These are phyloP conservation scores for Mayamaea pseudoterrestris DNA, from an alignment of 108 stramenopile genomes.

Conservation along the genomic window DNA sequence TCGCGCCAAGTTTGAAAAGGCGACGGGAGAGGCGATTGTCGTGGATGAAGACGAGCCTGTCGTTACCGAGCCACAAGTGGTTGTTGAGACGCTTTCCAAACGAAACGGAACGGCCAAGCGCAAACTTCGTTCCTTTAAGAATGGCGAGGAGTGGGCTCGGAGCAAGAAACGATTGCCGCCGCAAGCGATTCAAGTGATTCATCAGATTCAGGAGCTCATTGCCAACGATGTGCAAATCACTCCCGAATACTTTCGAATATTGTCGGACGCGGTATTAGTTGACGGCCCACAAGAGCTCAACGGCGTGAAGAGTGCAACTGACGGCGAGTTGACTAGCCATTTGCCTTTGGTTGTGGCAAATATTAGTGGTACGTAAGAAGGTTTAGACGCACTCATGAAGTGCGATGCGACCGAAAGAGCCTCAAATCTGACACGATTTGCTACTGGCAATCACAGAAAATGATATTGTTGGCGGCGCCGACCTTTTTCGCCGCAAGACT, in stretches of 20 bases:
- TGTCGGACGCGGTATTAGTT: constrained; percentile 21
- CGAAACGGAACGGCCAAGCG: not conserved
- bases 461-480: not conserved
- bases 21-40: not conserved
- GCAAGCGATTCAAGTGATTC: constrained; percentile 7
- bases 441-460: not conserved
- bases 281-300: constrained; percentile 12
- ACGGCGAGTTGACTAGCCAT: not conserved
- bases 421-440: no score
- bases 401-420: no score
- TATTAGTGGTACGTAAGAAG: no score
- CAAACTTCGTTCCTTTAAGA: not conserved
- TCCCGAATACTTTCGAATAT: no score
- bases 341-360: not conserved
- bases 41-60: not conserved
- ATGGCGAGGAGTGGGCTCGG: constrained; percentile 42
- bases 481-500: no score
- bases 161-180: constrained; percentile 31
- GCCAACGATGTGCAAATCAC: constrained; percentile 30
- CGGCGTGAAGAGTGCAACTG: constrained; percentile 5
- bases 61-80: not conserved
- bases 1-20: not conserved
- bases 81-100: not conserved
- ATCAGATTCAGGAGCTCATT: constrained; percentile 31
- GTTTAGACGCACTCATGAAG: no score